A percentile compares a stretch with the other conserved stretches of the same genome.
Conservation (phyloP, 495 filamentous ascomycete genomes). For the Aspergillus carlsbadensis region DNA sequence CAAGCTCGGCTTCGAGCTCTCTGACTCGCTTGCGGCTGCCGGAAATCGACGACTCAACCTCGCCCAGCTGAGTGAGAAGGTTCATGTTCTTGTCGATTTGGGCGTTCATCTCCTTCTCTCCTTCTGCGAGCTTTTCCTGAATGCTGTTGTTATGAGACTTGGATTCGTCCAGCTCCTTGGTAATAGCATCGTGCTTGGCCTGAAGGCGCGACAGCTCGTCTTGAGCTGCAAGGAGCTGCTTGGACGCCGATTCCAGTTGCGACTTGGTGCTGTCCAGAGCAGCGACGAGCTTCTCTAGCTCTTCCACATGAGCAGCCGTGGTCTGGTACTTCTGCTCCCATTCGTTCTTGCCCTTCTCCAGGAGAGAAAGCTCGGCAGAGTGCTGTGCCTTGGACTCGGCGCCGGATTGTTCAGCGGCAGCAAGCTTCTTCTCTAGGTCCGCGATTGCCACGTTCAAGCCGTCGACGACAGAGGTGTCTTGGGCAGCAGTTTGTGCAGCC, state of each 20-base stretch:
- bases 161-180: slow-evolving; percentile 34
- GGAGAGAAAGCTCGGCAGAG: slow-evolving; percentile 29
- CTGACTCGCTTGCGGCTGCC: slow-evolving; percentile 41
- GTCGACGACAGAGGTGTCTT: slow-evolving; percentile 41
- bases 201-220: slow-evolving; percentile 36
- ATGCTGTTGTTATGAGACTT: slow-evolving; percentile 31
- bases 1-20: slow-evolving; percentile 47
- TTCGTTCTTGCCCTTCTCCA: slow-evolving; percentile 34
- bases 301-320: slow-evolving; percentile 26
- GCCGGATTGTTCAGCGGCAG: slow-evolving; percentile 30
- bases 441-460: slow-evolving; percentile 34
- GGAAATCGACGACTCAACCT: slow-evolving; percentile 41
- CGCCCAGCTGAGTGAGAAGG: slow-evolving; percentile 43
- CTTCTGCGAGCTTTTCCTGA: slow-evolving; percentile 36
- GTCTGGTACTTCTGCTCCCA: slow-evolving; percentile 35
- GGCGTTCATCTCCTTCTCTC: slow-evolving; percentile 40
- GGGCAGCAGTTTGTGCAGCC: slow-evolving; percentile 35
- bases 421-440: slow-evolving; percentile 39
- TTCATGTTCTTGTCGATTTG: slow-evolving; percentile 53
- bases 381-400: slow-evolving; percentile 37
- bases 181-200: slow-evolving; percentile 29
- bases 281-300: slow-evolving; percentile 35
- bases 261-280: slow-evolving; percentile 31
- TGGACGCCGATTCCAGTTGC: slow-evolving; percentile 34
- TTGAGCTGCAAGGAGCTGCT: slow-evolving; percentile 36